Base-by-base conservation (phyloP, 352 stramenopile species). In the Phytopythium oedochilum region DNA sequence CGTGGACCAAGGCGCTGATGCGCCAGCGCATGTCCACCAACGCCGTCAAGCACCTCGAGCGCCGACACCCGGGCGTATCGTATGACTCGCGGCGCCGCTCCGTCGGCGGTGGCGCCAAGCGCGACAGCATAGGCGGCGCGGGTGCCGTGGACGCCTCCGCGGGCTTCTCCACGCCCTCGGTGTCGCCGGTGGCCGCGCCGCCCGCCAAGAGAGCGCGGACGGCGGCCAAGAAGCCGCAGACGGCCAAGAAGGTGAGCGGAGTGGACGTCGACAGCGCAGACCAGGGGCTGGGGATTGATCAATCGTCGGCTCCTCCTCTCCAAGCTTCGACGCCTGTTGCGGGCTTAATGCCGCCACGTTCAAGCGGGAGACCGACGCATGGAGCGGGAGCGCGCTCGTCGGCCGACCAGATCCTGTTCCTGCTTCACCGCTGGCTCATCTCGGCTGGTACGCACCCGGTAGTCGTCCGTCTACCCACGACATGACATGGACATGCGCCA, bases 21-120 rank as follows among this genome's bases (percentile, higher is more conserved):
- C 60, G 68, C 0, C 64, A 73, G 54, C 51, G 68, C 17, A 75
- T 75, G 68, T 73, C 68, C 3, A 75, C 68, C 23, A 75, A 75
- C 36, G 68, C 68, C 5, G 55, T 71, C 7, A 55, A 65, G 15
- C 68, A 75, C 48, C 40, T 75, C 50, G 60, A 72, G 28, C 61
- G 64, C 1, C 38, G 69, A 8, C 68, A 75, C 43, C 68, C 64
- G 31, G 51, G 60, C 4, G 57, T 68, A 29, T 23, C 60, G 43
- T 49, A 34, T 32, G 68, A 70, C 47, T 50, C 59, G 3, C 44
- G 62, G 22, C 45, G 46, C 11, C 25, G 59, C 15, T 44, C 32
- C 11, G 31, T 39, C 12, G 55, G 43, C 29, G 38, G 40, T n/a
- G 36, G 22, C 31, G 40, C 18, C 6, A 56, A 48, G 38, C 43